Percentiles rank a stretch among this genome's conserved stretches.
Conservation (phyloP, 2,329 filamentous ascomycete genomes). For the Hypoxylon sp. region DNA sequence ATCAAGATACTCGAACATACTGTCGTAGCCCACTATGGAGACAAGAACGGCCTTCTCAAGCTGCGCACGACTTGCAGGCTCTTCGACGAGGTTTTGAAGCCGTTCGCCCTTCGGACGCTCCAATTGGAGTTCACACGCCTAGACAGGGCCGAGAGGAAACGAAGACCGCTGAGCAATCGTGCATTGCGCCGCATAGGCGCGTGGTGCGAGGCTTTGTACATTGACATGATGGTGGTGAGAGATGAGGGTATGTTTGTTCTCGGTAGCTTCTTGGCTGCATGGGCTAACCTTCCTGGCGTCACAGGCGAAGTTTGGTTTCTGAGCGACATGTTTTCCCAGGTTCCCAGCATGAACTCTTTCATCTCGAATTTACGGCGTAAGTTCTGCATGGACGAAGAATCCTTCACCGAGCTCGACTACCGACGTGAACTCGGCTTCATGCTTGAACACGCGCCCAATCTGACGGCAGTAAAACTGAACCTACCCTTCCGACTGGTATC, state of each 20-base stretch:
- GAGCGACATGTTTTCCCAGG: constrained; percentile 58
- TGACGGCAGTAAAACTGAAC: constrained; percentile 62
- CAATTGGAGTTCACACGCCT: constrained; percentile 65
- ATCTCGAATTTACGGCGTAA: constrained; percentile 58
- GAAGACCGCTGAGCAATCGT: constrained; percentile 53
- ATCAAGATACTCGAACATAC: constrained; percentile 60
- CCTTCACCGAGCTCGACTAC: constrained; percentile 65
- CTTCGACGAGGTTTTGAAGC: constrained; percentile 62
- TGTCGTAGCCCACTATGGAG: constrained; percentile 53
- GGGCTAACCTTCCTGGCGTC: constrained; percentile 1
- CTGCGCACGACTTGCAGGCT: constrained; percentile 63
- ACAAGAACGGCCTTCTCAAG: constrained; percentile 60
- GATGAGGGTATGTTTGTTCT: constrained; percentile 59
- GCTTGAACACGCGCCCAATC: constrained; percentile 59
- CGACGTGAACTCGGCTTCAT: constrained; percentile 56
- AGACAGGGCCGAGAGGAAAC: constrained; percentile 52
- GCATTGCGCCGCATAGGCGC: constrained; percentile 61
- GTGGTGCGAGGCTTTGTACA: constrained; percentile 62
- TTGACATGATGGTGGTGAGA: constrained; percentile 66
- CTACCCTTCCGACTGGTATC: constrained; percentile 65
- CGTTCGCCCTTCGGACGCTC: constrained; percentile 61
- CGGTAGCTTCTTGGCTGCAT: background rate
- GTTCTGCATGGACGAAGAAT: constrained; percentile 62
- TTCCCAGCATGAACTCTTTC: constrained; percentile 62
- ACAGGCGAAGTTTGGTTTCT: constrained; percentile 64